phyloP scores from a whole-genome alignment of 2,329 filamentous ascomycete genomes.

The Nothopassalora personata region DNA sequence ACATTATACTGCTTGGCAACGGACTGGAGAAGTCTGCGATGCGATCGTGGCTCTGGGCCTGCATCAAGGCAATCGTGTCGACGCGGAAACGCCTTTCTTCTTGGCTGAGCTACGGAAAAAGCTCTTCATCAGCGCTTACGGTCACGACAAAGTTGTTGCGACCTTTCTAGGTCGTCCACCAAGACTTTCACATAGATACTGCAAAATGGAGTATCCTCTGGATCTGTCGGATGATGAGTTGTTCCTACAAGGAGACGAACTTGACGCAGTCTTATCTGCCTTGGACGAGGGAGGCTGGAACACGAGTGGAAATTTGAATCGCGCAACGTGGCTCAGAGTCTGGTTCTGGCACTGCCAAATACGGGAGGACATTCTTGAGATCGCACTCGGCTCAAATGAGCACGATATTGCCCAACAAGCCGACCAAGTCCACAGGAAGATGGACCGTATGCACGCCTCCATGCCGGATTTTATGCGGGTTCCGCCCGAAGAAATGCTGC shows the following conservation, averaged over 20 bases:
- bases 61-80: slow-evolving; percentile 31
- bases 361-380: slow-evolving; percentile 55
- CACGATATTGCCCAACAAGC: slow-evolving; percentile 37
- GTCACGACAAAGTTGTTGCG: slow-evolving; percentile 31
- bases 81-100: slow-evolving; percentile 32
- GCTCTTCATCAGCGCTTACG: slow-evolving; percentile 26
- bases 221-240: slow-evolving; percentile 50
- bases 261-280: slow-evolving; percentile 35
- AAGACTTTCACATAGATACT: slow-evolving; percentile 46
- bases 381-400: slow-evolving; percentile 45
- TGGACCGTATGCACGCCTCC: slow-evolving; percentile 36
- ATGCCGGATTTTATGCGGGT: slow-evolving; percentile 29
- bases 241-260: slow-evolving; percentile 40
- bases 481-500: slow-evolving; percentile 27
- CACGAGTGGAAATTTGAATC: slow-evolving; percentile 39
- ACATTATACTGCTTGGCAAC: slow-evolving; percentile 31
- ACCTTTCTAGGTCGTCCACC: slow-evolving; percentile 47
- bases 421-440: slow-evolving; percentile 36
- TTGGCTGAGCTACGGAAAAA: slow-evolving; percentile 30
- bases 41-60: slow-evolving; percentile 32
- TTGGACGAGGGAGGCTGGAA: slow-evolving; percentile 53
- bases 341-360: slow-evolving; percentile 47
- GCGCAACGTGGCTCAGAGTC: slow-evolving; percentile 45
- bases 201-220: slow-evolving; percentile 49
- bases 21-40: slow-evolving; percentile 33